Evolutionary conservation across 176 grass and related monocot genomes (phyloP).

Genomic region (Tuctoria greenei): DNA sequence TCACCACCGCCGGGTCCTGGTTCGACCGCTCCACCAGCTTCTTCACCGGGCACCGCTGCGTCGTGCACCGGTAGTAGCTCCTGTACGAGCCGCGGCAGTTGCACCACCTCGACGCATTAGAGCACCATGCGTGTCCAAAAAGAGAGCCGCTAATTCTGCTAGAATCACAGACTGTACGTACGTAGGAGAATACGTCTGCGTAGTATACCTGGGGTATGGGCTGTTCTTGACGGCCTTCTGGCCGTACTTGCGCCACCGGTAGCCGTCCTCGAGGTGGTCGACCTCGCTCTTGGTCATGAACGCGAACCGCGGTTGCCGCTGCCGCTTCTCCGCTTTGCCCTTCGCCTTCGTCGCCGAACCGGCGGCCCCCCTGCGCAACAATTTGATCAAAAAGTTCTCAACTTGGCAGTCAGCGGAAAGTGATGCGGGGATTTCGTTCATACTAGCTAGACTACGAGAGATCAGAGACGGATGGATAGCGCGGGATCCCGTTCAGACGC

Average conservation of each 20-base stretch:
- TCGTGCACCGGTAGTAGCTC: constrained; percentile 99
- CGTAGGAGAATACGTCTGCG: neutral
- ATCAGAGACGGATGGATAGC: neutral
- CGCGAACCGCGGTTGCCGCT: constrained; percentile 73
- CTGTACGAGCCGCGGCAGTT: constrained; percentile 35
- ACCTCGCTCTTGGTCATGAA: constrained; percentile 99
- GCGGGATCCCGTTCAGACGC: constrained; percentile 34
- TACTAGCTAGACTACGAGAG: constrained; percentile 23
- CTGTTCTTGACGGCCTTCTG: constrained; percentile 99
- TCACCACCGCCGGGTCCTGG: constrained; percentile 73
- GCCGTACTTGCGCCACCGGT: constrained; percentile 96
- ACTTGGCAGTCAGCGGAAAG: constrained; percentile 9
- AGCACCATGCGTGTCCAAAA: neutral
- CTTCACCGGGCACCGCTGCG: constrained; percentile 94
- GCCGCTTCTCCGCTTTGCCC: constrained; percentile 81
- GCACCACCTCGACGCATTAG: neutral
- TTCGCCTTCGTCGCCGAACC: constrained; percentile 24
- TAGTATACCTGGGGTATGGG: constrained; percentile 95
- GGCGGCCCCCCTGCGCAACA: constrained; percentile 1
- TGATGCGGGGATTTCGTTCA: constrained; percentile 37
- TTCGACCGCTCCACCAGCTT: constrained; percentile 94
- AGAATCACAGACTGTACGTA: neutral
- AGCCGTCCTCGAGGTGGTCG: constrained; percentile 97
- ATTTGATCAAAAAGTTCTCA: neutral
- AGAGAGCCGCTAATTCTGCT: neutral